These are phyloP conservation scores for Phellinidium pouzarii DNA, from an alignment of 1,284 basidiomycete genomes.

Conservation along the genomic window DNA sequence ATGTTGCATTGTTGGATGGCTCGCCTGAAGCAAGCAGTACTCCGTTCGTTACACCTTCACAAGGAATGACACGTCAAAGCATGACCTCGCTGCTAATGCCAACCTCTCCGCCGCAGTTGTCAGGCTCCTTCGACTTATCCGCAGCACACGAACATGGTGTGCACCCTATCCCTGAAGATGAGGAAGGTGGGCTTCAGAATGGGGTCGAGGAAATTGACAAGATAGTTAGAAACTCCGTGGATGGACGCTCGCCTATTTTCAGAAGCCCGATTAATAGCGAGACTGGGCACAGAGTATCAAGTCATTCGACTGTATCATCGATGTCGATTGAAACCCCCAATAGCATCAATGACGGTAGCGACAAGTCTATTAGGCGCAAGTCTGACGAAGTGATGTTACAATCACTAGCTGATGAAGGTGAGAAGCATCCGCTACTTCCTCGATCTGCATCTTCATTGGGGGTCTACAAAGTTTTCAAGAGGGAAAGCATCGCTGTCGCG, in stretches of 20 bases:
- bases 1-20: constrained; percentile 1
- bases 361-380: constrained; percentile 1
- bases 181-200: constrained; percentile 38
- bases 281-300: constrained; percentile 10
- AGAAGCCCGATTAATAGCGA: neutral
- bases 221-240: constrained; percentile 4
- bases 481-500: constrained; percentile 17
- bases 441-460: constrained; percentile 13
- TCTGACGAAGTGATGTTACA: constrained; percentile 12
- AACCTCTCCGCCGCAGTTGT: constrained; percentile 29
- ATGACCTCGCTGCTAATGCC: constrained; percentile 25
- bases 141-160: constrained; percentile 36
- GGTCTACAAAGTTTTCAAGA: constrained; percentile 12
- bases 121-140: constrained; percentile 49
- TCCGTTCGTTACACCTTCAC: constrained; percentile 13
- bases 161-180: constrained; percentile 39
- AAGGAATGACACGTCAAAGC: neutral
- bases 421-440: constrained; percentile 5
- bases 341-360: constrained; percentile 7
- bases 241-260: neutral
- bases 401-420: constrained; percentile 8
- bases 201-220: constrained; percentile 33
- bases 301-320: constrained; percentile 13
- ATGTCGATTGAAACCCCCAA: constrained; percentile 17
- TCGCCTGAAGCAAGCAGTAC: constrained; percentile 9